Evolutionary conservation across 169 alveolate genomes (phyloP), one percentile per base, ranked within the genome.

Genomic region (Cryptosporidium sp.): DNA sequence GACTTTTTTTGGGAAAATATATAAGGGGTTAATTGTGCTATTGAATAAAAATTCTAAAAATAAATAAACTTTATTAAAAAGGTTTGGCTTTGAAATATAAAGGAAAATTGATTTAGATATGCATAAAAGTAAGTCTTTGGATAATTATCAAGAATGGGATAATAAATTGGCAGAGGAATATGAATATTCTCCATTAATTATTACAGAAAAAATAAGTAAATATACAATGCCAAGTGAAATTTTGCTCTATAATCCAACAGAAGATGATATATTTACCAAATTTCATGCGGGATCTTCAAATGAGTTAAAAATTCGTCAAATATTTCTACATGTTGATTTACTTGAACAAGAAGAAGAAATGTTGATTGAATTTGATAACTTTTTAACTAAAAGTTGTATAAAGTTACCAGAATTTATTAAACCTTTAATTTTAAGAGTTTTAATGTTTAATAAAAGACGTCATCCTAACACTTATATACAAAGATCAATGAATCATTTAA

Each of bases 251-350:
- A 33, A 42, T 26, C 89, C 89, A 1, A 60, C 65, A 48, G 89
- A 67, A 16, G 89, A 80, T 21, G 89, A 80, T 42, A 44, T 80
- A 9, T 80, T 80, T 80, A 80, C 89, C 8, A 80, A 61, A 7
- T 80, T 80, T 65, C 73, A 80, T 62, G 62, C n/a, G 42, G 89
- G 89, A 14, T 80, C 89, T 14, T 48, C 61, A 3, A 37, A 39
- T 26, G 89, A 80, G 35, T 80, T 80, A 10, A 80, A 65, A 62
- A 75, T 92, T 42, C 91, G 95, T 8, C 95, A 93, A 72, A 69
- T 93, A n/a, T 93, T 93, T 75, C 39, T 92, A 23, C 93, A 93
- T 75, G 73, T 80, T 21, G 73, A 85, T 21, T 52, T 93, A 18
- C 60, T 86, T n/a, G 87, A 70, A 29, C 69, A 62, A 44, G 95